Conservation (phyloP, 2,329 filamentous ascomycete genomes). For the Hypoxylon sp. region DNA sequence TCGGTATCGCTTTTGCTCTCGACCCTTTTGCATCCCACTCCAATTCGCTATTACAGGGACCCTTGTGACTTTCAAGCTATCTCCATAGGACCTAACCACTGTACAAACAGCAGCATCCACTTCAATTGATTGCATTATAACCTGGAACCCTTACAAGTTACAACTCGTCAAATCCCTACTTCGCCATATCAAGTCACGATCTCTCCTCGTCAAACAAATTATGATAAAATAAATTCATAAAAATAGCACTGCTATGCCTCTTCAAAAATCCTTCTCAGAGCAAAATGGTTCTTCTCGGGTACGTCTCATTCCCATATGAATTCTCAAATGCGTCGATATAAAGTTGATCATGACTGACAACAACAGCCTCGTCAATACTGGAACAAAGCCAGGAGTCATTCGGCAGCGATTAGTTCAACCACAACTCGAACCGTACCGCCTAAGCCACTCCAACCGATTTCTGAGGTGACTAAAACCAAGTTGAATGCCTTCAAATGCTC, state of each 20-base stretch:
- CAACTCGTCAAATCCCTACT: neutral
- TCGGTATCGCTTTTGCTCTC: conserved; percentile 17
- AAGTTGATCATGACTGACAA: conserved; percentile 5
- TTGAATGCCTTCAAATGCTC: conserved; percentile 65
- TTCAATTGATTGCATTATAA: neutral
- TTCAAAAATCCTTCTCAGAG: conserved; percentile 54
- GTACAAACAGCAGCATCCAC: neutral
- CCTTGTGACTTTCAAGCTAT: neutral
- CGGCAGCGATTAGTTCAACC: conserved; percentile 50
- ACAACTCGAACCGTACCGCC: conserved; percentile 37
- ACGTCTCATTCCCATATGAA: conserved; percentile 19
- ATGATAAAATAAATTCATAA: conserved; percentile 34
- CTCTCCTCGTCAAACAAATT: conserved; percentile 12
- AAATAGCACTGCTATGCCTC: conserved; percentile 47
- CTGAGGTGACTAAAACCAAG: conserved; percentile 67
- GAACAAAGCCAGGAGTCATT: conserved; percentile 64
- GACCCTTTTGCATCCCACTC: conserved; percentile 8
- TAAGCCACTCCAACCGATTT: conserved; percentile 58
- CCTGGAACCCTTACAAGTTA: neutral
- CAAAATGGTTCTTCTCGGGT: conserved; percentile 47
- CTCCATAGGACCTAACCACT: neutral
- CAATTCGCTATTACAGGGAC: neutral
- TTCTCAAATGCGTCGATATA: too few relatives aligned
- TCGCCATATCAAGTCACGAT: neutral
- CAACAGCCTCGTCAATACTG: conserved; percentile 52